Evolutionary conservation across 148 eudicot genomes (phyloP), one percentile per base, ranked within the genome.

Genomic region (Rhododendron simsii): DNA sequence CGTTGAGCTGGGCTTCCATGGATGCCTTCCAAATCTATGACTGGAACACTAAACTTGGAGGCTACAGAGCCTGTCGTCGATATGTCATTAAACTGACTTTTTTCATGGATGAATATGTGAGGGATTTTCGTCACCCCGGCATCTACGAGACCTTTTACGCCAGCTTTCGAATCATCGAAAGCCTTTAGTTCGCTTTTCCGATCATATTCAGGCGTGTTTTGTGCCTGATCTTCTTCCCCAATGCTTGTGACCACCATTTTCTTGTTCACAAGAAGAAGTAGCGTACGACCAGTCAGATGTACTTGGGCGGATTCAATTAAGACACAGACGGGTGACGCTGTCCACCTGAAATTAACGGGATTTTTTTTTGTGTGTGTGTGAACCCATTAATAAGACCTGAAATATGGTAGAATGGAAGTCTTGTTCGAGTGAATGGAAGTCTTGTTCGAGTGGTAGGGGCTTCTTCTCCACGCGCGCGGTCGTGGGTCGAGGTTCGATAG

Each of bases 91-190:
- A 0, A 50, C 53, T 9, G 51, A 44, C 59, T 84, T 85, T 61
- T 88, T 4, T 1, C 89, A 86, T 71, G 81, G 69, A 88, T 44
- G 82, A 90, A 88, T 5, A 90, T 88, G 35, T 16, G 44, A 2
- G 89, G 92, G 14, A 90, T 23, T 8, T 83, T 88, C 10, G 69
- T 69, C 13, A 77, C 30, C 0, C 89, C 90, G 7, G 71, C 51
- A 14, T 89, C 91, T 16, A 82, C 88, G 0, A 91, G 47, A 13
- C 91, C 92, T 59, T 87, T 90, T 1, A 90, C 92, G 1, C 92
- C 92, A 15, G 71, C 48, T 79, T 89, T 90, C 0, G 88, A 23
- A 0, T 90, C 91, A 48, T 90, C 91, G 21, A 90, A 90, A 2
- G 82, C 86, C 67, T 67, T 87, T 2, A 65, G 0, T 26, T 65